A percentile compares a stretch with the other conserved stretches of the same genome.
Evolutionary conservation across 495 filamentous ascomycete species (phyloP).

Genomic region (Emericellopsis terricola): DNA sequence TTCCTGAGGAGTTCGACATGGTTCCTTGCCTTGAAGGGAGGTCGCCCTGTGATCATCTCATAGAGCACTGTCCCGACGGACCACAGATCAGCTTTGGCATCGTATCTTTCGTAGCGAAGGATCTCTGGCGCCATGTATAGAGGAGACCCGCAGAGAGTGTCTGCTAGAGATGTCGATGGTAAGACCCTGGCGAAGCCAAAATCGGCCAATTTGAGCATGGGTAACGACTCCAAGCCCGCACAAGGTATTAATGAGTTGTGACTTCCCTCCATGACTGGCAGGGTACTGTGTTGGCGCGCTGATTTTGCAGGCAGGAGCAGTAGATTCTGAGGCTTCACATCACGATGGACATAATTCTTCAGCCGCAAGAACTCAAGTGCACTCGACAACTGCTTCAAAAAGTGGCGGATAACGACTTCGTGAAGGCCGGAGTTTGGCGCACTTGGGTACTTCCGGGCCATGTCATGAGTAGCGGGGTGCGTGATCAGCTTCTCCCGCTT

Average conservation of each 20-base stretch:
- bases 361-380: conserved; percentile 75
- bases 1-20: conserved; percentile 85
- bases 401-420: conserved; percentile 87
- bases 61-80: conserved; percentile 88
- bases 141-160: conserved; percentile 94
- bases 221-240: conserved; percentile 68
- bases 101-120: conserved; percentile 90
- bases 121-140: conserved; percentile 99
- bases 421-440: conserved; percentile 64
- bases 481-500: conserved; percentile 61
- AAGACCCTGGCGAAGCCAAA: conserved; percentile 91
- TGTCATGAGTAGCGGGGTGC: conserved; percentile 61
- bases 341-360: conserved; percentile 80
- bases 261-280: conserved; percentile 40
- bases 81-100: conserved; percentile 93
- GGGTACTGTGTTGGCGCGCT: conserved; percentile 26
- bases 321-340: conserved; percentile 95
- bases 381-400: conserved; percentile 86
- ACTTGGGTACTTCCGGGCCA: conserved; percentile 84
- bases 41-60: conserved; percentile 84
- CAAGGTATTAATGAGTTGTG: conserved; percentile 61
- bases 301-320: conserved; percentile 70
- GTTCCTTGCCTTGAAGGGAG: conserved; percentile 82
- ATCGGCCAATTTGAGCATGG: conserved; percentile 93
- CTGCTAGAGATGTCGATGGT: conserved; percentile 74